Percentiles rank a stretch among this genome's conserved stretches.
Conservation (phyloP, 2,329 filamentous ascomycete species). For the Phaeosphaeria sp. region DNA sequence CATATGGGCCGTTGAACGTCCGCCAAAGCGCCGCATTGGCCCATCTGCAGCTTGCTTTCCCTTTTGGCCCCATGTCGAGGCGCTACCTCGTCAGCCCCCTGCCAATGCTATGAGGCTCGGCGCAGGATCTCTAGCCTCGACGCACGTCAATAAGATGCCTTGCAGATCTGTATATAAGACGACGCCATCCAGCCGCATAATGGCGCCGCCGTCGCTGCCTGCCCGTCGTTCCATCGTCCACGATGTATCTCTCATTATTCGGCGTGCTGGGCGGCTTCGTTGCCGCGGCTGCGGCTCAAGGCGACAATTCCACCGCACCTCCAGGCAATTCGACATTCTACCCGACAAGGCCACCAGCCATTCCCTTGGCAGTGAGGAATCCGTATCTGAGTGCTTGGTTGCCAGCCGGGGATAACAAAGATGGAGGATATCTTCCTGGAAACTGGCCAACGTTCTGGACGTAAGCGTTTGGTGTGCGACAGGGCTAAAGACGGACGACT, state of each 20-base stretch:
- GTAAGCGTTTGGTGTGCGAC: conserved; percentile 53
- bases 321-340: neutral
- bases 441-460: conserved; percentile 74
- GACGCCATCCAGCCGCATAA: neutral
- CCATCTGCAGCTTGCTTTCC: neutral
- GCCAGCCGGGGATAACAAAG: conserved; percentile 64
- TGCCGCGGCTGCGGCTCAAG: conserved; percentile 2
- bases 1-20: neutral
- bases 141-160: neutral
- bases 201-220: neutral
- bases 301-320: neutral
- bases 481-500: conserved; percentile 21
- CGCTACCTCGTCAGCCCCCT: neutral
- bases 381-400: conserved; percentile 79
- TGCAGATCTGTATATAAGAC: conserved; percentile 2
- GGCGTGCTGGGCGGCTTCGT: conserved; percentile 25
- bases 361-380: conserved; percentile 75
- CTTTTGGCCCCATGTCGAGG: neutral
- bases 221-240: neutral
- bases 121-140: neutral
- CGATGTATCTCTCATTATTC: conserved; percentile 28
- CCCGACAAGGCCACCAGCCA: conserved; percentile 13
- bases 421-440: conserved; percentile 71
- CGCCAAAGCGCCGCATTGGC: neutral
- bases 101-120: neutral